Evolutionary conservation across 2,329 filamentous ascomycete genomes (phyloP), one percentile per base, ranked within the genome.

Genomic region (Microsporum audouinii): DNA sequence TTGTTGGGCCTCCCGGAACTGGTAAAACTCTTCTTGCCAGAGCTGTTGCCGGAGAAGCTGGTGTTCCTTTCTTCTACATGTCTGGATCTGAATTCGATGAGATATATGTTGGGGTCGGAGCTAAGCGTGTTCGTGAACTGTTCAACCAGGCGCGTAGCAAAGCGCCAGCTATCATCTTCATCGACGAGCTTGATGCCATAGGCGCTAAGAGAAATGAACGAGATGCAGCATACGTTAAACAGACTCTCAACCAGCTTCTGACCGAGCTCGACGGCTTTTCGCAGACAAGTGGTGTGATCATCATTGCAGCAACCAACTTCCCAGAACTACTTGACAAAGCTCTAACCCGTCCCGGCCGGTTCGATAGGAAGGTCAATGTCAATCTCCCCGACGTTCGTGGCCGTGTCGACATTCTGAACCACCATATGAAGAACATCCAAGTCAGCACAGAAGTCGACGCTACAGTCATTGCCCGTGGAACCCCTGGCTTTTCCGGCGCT

Each of bases 1-100:
- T 99, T 29, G 90, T 96, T 70, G 94, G 94, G 0, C 94, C 94
- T 71, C 94, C 94, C 59, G 94, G 94, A 78, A 99, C 94, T 63
- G 94, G 94, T 77, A 99, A 99, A 78, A 99, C 94, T 10, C 83
- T 99, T 45, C 83, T 99, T 63, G 94, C 94, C 65, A 87, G 94
- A 69, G 95, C 94, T 60, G 94, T 99, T 63, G 94, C 94, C 56
- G 94, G 94, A 59, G 94, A 99, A 78, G 91, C 94, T 60, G 94
- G 92, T 61, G 94, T 99, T 17, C 94, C 94, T 1, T 99, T 99
- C 81, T 99, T 97, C 81, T 99, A 96, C 82, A 97, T 99, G 92
- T 99, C 94, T 70, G 94, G 94, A 58, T 95, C 90, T 62, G 94
- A 99, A 73, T 99, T 99, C 71, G 94, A 99, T 70, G 94, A 99